Evolutionary conservation across 208 protist genomes (phyloP), one percentile per base, ranked within the genome.

Genomic region (Trypanosoma congolense): DNA sequence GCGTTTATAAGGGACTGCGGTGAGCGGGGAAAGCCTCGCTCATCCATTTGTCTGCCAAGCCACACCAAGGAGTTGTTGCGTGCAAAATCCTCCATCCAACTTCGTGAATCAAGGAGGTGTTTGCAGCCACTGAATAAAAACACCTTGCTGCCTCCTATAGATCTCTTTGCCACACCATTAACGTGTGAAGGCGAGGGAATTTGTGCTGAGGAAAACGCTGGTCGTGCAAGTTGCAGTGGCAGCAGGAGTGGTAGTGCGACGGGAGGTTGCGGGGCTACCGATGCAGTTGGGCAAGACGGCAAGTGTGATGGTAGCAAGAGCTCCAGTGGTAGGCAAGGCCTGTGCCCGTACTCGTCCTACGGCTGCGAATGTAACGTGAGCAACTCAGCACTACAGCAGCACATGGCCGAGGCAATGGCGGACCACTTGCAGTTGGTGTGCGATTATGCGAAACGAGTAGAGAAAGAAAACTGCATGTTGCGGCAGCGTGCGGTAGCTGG

Each of bases 341-440:
- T 73, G 1, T 91, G 83, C 66, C 83, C 83, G 0, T 91, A 91
- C 62, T 62, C 75, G 9, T 60, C 74, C 26, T 91, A 83, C 49
- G 83, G 83, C 41, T 91, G 83, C 62, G 57, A 50, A 9, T 56
- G 66, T 25, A 71, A 55, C 48, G 66, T 87, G 24, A 71, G 74
- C n/a, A 62, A 62, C 8, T 49, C 69, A 16, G 75, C 72, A 41
- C 40, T 91, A 19, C 14, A 70, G 0, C 59, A 65, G 14, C 83
- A 91, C 45, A 56, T 91, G 19, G 21, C 25, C 10, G 71, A 86
- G 59, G 76, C 62, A 25, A 64, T 87, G 35, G 41, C 65, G n/a
- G 66, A 66, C 24, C 83, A 91, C 55, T 65, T 91, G 9, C 63
- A 77, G 29, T 51, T 87, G 24, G 83, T 91, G 2, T 80, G 73